Conservation (phyloP, 2,329 filamentous ascomycete species). For the Aspergillus arachidicola region DNA sequence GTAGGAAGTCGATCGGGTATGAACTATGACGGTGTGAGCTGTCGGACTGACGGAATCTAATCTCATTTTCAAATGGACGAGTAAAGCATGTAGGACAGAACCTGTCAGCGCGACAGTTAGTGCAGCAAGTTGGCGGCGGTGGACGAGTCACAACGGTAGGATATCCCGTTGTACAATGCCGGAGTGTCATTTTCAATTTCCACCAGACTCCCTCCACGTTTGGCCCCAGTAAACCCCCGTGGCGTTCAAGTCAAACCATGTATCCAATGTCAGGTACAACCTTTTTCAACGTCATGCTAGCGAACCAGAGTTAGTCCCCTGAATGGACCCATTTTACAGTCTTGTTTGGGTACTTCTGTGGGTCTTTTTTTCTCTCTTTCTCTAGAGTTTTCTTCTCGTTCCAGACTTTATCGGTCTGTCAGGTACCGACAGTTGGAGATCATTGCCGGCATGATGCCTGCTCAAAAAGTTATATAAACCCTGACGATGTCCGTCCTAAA, state of each 20-base stretch:
- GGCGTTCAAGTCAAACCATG: not conserved
- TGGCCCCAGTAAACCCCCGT: not conserved
- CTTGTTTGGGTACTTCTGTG: not conserved
- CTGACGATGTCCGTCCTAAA: not conserved
- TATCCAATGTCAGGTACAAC: constrained; percentile 1
- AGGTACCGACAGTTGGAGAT: not conserved
- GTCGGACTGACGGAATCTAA: not conserved
- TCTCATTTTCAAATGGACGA: not conserved
- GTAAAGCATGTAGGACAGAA: too few relatives aligned
- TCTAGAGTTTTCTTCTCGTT: not conserved
- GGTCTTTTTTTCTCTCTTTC: not conserved
- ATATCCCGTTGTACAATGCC: not conserved
- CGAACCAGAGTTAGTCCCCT: not conserved
- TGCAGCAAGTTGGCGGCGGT: not conserved
- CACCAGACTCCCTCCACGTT: not conserved
- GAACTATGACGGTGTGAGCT: not conserved
- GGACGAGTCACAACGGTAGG: not conserved
- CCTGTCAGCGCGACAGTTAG: too few relatives aligned
- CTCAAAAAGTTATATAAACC: constrained; percentile 12
- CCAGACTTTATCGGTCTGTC: not conserved
- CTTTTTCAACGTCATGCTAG: not conserved
- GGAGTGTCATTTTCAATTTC: not conserved
- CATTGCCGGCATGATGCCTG: not conserved
- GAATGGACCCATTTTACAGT: not conserved
- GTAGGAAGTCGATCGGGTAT: not conserved